Base-by-base conservation (phyloP, 441 rosid species). In the Adansonia rubrostipa region DNA sequence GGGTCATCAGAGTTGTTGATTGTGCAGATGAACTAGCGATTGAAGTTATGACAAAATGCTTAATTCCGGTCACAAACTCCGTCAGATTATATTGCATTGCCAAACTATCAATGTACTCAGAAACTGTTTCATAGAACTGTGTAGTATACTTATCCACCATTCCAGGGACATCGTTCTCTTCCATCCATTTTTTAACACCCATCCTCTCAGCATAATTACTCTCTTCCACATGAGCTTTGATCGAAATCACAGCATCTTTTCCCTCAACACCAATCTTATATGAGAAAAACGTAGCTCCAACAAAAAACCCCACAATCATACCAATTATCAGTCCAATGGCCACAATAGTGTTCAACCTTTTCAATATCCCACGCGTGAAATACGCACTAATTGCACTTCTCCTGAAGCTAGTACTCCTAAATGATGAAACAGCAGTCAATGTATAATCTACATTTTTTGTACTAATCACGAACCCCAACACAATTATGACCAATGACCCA, bases 211-310 rank as follows among this genome's bases (percentile, higher is more conserved):
- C 92, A 78, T 96, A 96, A 84, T 96, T 94, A 71, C 84, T 94
- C 89, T 96, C 84, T 77, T 92, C 94, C 24, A 96, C 96, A 57
- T 94, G 99, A 22, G 94, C 85, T 78, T 96, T 96, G 67, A 94
- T 54, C 4, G 97, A 93, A 66, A 87, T 87, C 67, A 93, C 97
- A 0, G 96, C 96, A 58, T 93, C 92, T 88, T 96, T 96, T 40
- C 98, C 99, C 82, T 96, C 99, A 42, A 94, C 84, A n/a, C 97
- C 99, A 19, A 96, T 90, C 87, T 94, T 94, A 77, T 96, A 96
- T 0, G 98, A 94, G 87, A 92, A 96, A 80, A 96, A 94, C 60
- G 89, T 82, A 50, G 85, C 80, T 77, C 97, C 98, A 62, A 83
- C 85, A 80, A 88, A 84, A 20, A 83, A 90, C 20, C 92, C 93